Evolutionary conservation across 2,329 filamentous ascomycete species (phyloP), one percentile per base, ranked within the genome.

Genomic region (Colletotrichum echinochloae): DNA sequence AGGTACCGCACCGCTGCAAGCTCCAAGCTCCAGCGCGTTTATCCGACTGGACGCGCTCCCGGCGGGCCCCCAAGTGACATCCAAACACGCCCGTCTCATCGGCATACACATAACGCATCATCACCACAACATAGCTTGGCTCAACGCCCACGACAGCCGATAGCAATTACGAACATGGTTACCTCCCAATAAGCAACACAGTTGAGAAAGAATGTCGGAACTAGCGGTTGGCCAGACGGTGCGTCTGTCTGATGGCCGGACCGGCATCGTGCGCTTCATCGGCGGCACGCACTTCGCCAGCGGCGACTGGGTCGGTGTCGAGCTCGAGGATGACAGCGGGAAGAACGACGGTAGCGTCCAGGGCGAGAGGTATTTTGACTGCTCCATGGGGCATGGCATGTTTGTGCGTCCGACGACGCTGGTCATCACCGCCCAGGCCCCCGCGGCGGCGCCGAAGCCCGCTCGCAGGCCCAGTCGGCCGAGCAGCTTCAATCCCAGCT

Each of bases 301-400:
- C 7, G 95, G 95, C 73, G 90, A 93, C 72, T 98, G 95, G 94
- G 86, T 98, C 70, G 95, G 95, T 73, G 89, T 98, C 70, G 95
- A 97, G 83, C 88, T 98, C 66, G 90, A 94, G 62, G 92, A 94
- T 56, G 85, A 91, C 63, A 89, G 88, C 26, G 95, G 96, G 39
- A 98, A 98, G 84, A 98, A 98, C 76, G 94, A 98, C 86, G 95
- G 95, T 74, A 92, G 92, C 65, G 94, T 98, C 56, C 89, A 95
- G 80, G 95, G 94, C 72, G 89, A 94, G 78, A 87, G 94, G 26
- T 98, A 98, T 79, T 98, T 97, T 76, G 90, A 95, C 60, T 98
- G 95, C 82, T 87, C 78, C 81, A 91, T 88, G 89, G 94, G 85
- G 49, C 85, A 85, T 73, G 90, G 90, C 78, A 96, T 99, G 89